Conservation (phyloP, 2,329 filamentous ascomycete genomes). For the Xylariaceae sp. region DNA sequence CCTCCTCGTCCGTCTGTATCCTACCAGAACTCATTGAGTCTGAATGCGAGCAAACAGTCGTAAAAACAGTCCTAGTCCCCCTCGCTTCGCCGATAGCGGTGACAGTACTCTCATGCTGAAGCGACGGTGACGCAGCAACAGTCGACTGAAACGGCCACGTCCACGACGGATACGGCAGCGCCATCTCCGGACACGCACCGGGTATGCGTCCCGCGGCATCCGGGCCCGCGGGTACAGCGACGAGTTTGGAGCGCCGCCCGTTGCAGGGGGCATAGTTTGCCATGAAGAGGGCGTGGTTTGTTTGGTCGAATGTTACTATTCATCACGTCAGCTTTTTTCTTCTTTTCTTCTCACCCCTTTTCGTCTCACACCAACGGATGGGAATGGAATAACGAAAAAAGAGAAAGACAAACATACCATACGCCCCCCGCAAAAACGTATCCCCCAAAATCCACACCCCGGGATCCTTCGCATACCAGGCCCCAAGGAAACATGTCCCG, state of each 20-base stretch:
- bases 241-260: conserved; percentile 23
- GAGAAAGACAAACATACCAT: conserved; percentile 23
- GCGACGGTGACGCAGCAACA: no score
- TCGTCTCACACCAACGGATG: no score
- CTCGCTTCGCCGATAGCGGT: no score
- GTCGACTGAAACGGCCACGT: not conserved
- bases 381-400: not conserved
- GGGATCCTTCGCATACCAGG: conserved; percentile 21
- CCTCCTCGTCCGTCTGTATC: no score
- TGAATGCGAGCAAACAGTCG: no score
- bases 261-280: conserved; percentile 26
- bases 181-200: conserved; percentile 20
- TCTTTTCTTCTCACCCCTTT: not conserved
- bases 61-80: no score
- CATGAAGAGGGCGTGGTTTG: conserved; percentile 31
- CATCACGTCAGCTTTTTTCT: not conserved
- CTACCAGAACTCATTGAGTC: no score
- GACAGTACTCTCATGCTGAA: no score
- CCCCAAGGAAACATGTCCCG: conserved; percentile 28
- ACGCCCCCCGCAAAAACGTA: conserved; percentile 31
- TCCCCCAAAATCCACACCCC: conserved; percentile 31
- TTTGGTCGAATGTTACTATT: conserved; percentile 31
- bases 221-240: conserved; percentile 27
- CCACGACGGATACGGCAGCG: not conserved
- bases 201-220: conserved; percentile 26